Base-by-base conservation (phyloP, 1,139 yeast genomes). In the Blastobotrys malaysiensis region DNA sequence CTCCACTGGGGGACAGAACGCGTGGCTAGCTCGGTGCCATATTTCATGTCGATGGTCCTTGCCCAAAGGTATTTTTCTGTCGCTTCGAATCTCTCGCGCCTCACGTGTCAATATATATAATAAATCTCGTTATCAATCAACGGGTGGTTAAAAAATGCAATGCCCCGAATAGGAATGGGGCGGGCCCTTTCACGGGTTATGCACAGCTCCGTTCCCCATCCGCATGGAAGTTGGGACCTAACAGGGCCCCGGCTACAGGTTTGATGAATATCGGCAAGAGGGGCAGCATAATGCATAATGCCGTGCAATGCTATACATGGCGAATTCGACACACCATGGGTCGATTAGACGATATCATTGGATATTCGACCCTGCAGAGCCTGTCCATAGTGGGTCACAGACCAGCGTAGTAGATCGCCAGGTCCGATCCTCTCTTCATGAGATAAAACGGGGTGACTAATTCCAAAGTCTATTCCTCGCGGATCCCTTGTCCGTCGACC, bases 1-100 rank as follows among this genome's bases (percentile, higher is more conserved):
- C 80, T 80, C 97, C 97, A 91, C 72, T 88, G 95, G 1, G 95
- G 91, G 44, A 88, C 86, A 9, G 96, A 86, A 62, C 89, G 77
- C 60, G 80, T 82, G 52, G 80, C 75, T 43, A 91, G 77, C 67
- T 86, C 90, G 46, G 81, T 77, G 54, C 97, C 97, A 71, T 89
- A 90, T 73, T 89, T 91, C 98, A 90, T 90, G 39, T 31, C 39
- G 39, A 14, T 3, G 36, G 9, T 26, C 36, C 13, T 22, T 31
- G 39, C 39, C 39, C n/a, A n/a, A 31, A 31, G n/a, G 3, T 31
- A 13, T 31, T 31, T 31, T 31, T n/a, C 36, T 5, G 31, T 26
- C 31, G n/a, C n/a, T 7, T 22, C 26, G 7, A n/a, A 31, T 5
- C 39, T 31, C 16, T 31, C 39, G 3, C 31, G 13, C 39, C 39